These are phyloP conservation scores for Phanerochaete sordida DNA, from an alignment of 768 basidiomycete species.

Conservation along the genomic window DNA sequence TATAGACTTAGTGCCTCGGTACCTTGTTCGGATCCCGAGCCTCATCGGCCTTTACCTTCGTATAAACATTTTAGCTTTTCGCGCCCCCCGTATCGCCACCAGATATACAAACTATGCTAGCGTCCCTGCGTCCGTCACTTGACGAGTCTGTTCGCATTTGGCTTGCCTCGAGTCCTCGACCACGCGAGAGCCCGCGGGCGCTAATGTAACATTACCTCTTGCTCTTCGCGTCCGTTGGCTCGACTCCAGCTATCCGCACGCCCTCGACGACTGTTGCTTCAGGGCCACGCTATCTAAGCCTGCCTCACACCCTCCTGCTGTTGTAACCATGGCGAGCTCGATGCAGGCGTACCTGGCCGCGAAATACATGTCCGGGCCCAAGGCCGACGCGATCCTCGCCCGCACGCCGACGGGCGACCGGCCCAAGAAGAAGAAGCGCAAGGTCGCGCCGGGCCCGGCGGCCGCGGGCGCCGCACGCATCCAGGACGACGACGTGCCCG, in stretches of 20 bases:
- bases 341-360: conserved; percentile 85
- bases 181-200: not conserved
- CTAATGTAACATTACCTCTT: not conserved
- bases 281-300: not conserved
- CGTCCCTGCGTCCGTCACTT: not conserved
- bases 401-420: conserved; percentile 42
- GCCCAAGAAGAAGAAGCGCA: conserved; percentile 73
- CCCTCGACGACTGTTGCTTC: not conserved
- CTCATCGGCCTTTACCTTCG: not conserved
- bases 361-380: conserved; percentile 95
- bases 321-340: conserved; percentile 6
- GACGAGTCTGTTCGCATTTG: not conserved
- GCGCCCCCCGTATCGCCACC: not conserved
- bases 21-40: not conserved
- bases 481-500: conserved; percentile 61
- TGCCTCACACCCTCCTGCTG: not conserved
- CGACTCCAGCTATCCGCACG: not conserved
- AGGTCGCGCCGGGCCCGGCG: conserved; percentile 23
- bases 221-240: not conserved
- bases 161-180: not conserved
- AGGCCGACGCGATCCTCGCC: conserved; percentile 91
- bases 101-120: not conserved
- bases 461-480: conserved; percentile 26
- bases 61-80: not conserved
- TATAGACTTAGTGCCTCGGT: not conserved